These are phyloP conservation scores for Fusarium coicis DNA, from an alignment of 2,329 filamentous ascomycete species.

Conservation along the genomic window DNA sequence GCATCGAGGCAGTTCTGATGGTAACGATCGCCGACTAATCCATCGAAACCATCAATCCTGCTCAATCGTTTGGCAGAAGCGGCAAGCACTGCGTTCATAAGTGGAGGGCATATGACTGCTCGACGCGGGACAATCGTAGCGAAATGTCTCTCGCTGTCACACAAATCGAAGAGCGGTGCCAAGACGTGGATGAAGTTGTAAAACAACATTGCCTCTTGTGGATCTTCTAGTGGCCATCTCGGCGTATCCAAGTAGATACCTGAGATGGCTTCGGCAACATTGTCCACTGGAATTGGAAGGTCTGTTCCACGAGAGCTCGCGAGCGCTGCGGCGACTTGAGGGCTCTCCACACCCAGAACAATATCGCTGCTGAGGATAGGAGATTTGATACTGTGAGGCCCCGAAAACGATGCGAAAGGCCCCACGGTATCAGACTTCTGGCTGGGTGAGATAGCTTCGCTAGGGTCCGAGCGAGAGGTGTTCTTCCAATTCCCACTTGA, in stretches of 20 bases:
- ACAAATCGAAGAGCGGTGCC: slow-evolving; percentile 45
- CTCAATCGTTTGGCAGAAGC: slow-evolving; percentile 44
- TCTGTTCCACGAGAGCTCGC: slow-evolving; percentile 15
- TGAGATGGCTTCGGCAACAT: slow-evolving; percentile 33
- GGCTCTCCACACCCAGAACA: slow-evolving; percentile 12
- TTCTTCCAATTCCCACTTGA: slow-evolving; percentile 24
- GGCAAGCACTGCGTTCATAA: slow-evolving; percentile 45
- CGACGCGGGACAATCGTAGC: slow-evolving; percentile 44
- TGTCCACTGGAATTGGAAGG: slow-evolving; percentile 15
- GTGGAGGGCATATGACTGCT: slow-evolving; percentile 42
- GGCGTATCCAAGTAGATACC: slow-evolving; percentile 38
- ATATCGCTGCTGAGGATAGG: slow-evolving; percentile 4
- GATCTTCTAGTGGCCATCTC: slow-evolving; percentile 39
- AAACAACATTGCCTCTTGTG: slow-evolving; percentile 45
- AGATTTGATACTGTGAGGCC: slow-evolving; percentile 11
- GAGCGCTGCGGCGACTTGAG: slow-evolving; percentile 10
- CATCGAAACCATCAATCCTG: slow-evolving; percentile 37
- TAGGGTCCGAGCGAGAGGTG: slow-evolving; percentile 20
- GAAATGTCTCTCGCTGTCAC: slow-evolving; percentile 45
- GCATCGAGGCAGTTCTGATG: slow-evolving; percentile 44
- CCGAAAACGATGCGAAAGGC: slow-evolving; percentile 12
- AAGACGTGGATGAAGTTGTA: slow-evolving; percentile 42
- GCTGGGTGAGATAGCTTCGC: slow-evolving; percentile 26
- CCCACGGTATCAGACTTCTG: slow-evolving; percentile 18
- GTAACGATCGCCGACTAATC: slow-evolving; percentile 40